phyloP scores from a whole-genome alignment of 495 filamentous ascomycete genomes.

The Trichoderma reesei region DNA sequence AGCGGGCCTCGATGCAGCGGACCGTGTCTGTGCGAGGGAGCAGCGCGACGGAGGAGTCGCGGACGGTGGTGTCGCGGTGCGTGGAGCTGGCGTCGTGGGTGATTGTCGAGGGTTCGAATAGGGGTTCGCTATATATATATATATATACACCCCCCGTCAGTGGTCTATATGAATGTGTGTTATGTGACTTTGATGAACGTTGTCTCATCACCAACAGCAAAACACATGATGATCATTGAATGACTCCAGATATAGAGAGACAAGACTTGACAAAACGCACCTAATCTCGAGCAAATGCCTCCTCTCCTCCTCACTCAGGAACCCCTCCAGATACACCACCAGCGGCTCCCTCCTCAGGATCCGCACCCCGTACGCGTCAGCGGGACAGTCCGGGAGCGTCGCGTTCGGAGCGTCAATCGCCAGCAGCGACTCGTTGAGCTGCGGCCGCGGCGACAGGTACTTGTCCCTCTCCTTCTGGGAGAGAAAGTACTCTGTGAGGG shows the following conservation, averaged over 20 bases:
- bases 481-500: conserved; percentile 17
- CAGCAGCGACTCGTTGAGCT: conserved; percentile 31
- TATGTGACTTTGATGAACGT: too few species aligned
- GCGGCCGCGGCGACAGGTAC: conserved; percentile 21
- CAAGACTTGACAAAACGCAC: conserved; percentile 15
- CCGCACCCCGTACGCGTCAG: conserved; percentile 28
- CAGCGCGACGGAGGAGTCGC: conserved; percentile 40
- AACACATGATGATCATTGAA: too few species aligned
- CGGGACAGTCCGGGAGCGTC: conserved; percentile 21
- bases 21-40: conserved; percentile 31
- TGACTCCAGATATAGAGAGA: neutral
- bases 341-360: conserved; percentile 33
- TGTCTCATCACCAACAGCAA: too few species aligned
- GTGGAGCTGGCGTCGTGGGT: conserved; percentile 29
- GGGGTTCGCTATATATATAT: conserved; percentile 22
- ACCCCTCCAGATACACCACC: conserved; percentile 38
- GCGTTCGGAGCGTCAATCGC: conserved; percentile 28
- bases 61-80: conserved; percentile 24
- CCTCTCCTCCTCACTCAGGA: conserved; percentile 26
- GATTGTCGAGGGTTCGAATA: conserved; percentile 34
- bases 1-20: conserved; percentile 34
- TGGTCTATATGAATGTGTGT: too few species aligned
- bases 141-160: too few species aligned
- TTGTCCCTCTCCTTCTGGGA: conserved; percentile 11
- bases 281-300: conserved; percentile 35